A percentile compares a stretch with the other conserved stretches of the same genome.
Conservation (phyloP, 805 yeast species). For the Lipomyces mesembrius region DNA sequence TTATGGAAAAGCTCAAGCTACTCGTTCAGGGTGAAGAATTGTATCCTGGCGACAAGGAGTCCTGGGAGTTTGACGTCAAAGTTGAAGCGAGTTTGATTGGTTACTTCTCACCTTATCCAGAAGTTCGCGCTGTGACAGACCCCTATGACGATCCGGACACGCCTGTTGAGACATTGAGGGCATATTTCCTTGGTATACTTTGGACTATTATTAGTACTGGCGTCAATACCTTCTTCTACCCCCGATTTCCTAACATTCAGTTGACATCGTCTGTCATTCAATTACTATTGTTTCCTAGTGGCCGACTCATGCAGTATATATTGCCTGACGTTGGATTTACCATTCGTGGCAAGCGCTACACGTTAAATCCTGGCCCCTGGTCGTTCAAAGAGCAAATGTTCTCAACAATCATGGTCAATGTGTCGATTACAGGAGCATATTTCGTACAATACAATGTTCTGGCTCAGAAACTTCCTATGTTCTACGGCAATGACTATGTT, state of each 20-base stretch:
- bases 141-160: constrained; percentile 55
- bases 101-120: constrained; percentile 61
- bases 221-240: constrained; percentile 61
- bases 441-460: constrained; percentile 56
- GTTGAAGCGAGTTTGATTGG: constrained; percentile 52
- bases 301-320: constrained; percentile 45
- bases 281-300: constrained; percentile 67
- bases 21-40: constrained; percentile 14
- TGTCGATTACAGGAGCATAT: constrained; percentile 52
- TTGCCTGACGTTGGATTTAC: constrained; percentile 35
- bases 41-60: constrained; percentile 2
- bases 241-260: constrained; percentile 60
- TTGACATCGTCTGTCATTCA: constrained; percentile 66
- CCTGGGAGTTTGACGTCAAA: constrained; percentile 45
- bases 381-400: constrained; percentile 65
- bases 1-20: constrained; percentile 45
- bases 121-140: constrained; percentile 61
- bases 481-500: constrained; percentile 46
- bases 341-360: constrained; percentile 46
- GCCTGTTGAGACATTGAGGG: constrained; percentile 58
- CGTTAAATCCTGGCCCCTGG: constrained; percentile 66
- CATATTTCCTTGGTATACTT: constrained; percentile 56
- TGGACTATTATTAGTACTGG: constrained; percentile 63
- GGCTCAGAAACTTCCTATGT: constrained; percentile 54
- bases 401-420: constrained; percentile 54